A percentile compares a stretch with the other conserved stretches of the same genome.
phyloP scores from a whole-genome alignment of 495 filamentous ascomycete species.

The Aspergillus affinis region DNA sequence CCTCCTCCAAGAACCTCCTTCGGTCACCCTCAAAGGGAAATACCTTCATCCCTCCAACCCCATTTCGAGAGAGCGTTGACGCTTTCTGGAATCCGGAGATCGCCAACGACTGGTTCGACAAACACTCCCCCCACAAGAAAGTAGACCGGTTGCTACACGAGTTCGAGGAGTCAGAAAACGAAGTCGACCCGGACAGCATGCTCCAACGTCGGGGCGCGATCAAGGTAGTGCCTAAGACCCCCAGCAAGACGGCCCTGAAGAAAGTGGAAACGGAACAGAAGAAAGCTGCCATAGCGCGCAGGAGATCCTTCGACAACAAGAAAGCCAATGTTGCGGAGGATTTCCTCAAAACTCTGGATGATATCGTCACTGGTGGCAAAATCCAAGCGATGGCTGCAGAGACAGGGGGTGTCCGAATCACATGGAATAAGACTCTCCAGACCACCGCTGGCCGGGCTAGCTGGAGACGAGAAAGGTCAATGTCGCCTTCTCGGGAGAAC shows the following conservation, averaged over 20 bases:
- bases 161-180: slow-evolving; percentile 33
- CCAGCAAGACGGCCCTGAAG: slow-evolving; percentile 43
- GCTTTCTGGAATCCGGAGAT: slow-evolving; percentile 77
- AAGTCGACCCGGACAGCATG: slow-evolving; percentile 18
- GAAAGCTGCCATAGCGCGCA: slow-evolving; percentile 41
- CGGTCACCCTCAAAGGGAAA: slow-evolving; percentile 55
- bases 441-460: slow-evolving; percentile 86
- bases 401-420: slow-evolving; percentile 75
- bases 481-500: not conserved
- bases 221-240: slow-evolving; percentile 31
- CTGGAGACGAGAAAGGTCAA: slow-evolving; percentile 59
- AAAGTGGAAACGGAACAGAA: slow-evolving; percentile 45
- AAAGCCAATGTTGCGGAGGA: slow-evolving; percentile 66
- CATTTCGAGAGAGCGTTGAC: slow-evolving; percentile 67
- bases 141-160: slow-evolving; percentile 30
- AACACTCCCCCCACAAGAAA: slow-evolving; percentile 66
- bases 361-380: slow-evolving; percentile 58
- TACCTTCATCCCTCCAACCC: slow-evolving; percentile 49
- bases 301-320: slow-evolving; percentile 63
- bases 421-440: slow-evolving; percentile 82
- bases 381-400: slow-evolving; percentile 56
- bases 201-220: slow-evolving; percentile 9
- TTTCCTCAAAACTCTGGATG: slow-evolving; percentile 76
- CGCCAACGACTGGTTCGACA: slow-evolving; percentile 80
- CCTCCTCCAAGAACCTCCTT: slow-evolving; percentile 42